A percentile compares a stretch with the other conserved stretches of the same genome.
Evolutionary conservation across 2,329 filamentous ascomycete genomes (phyloP).

Genomic region (Leptographium flavum): DNA sequence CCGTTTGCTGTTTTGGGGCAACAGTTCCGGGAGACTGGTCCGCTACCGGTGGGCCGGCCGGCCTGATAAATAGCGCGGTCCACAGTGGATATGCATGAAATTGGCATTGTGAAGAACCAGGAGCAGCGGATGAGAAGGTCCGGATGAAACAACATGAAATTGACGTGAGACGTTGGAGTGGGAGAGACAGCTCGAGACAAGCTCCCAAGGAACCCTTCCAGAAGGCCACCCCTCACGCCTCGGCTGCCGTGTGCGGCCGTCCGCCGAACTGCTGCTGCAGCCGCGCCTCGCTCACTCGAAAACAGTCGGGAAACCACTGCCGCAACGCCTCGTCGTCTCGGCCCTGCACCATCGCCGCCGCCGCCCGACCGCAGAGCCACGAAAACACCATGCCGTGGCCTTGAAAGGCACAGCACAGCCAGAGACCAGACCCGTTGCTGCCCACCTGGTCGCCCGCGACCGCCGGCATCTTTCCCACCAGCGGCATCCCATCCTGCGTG

Average conservation of each 20-base stretch:
- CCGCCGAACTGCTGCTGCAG: conserved; percentile 22
- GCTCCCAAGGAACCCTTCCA: too few relatives aligned
- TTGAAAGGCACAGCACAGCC: conserved; percentile 45
- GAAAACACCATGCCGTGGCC: conserved; percentile 54
- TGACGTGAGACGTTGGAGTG: too few relatives aligned
- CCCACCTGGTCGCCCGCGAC: conserved; percentile 18
- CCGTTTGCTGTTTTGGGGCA: not conserved
- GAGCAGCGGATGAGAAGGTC: too few relatives aligned
- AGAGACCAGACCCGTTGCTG: conserved; percentile 26
- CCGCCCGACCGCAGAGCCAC: conserved; percentile 41
- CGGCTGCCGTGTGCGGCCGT: conserved; percentile 11
- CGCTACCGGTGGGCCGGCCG: not conserved
- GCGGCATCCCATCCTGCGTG: conserved; percentile 35
- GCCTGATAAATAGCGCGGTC: not conserved
- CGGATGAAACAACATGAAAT: too few relatives aligned
- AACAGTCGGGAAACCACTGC: conserved; percentile 39
- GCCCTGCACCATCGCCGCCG: conserved; percentile 37
- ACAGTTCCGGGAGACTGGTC: not conserved
- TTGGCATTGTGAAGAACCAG: not conserved
- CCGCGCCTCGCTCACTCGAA: conserved; percentile 31
- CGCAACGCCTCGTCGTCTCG: conserved; percentile 17
- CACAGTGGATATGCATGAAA: not conserved
- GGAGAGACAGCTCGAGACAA: too few relatives aligned
- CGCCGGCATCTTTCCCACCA: conserved; percentile 33
- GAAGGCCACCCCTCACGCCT: not conserved